Percentiles rank a stretch among this genome's conserved stretches.
Conservation (phyloP, 495 filamentous ascomycete genomes). For the Neurospora tetrasperma region DNA sequence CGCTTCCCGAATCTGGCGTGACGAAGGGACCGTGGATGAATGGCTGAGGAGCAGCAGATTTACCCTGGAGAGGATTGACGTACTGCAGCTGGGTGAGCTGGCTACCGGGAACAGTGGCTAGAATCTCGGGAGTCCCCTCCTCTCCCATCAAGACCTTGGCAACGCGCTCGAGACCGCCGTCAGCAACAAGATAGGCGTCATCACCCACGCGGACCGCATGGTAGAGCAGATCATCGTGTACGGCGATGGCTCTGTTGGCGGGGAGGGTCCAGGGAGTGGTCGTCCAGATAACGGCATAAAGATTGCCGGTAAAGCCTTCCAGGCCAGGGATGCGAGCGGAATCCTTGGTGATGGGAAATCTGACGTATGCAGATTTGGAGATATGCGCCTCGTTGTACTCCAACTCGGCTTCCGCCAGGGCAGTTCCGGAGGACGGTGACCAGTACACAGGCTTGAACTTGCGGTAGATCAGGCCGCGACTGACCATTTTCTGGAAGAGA, state of each 20-base stretch:
- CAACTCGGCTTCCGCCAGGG: conserved; percentile 89
- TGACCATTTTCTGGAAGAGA: conserved; percentile 78
- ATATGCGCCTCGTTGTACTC: conserved; percentile 84
- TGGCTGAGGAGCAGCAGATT: conserved; percentile 44
- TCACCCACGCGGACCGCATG: conserved; percentile 49
- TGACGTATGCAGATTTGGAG: conserved; percentile 71
- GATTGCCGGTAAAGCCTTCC: conserved; percentile 19
- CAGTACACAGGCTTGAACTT: conserved; percentile 92
- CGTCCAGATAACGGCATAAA: conserved; percentile 87
- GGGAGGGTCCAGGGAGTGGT: conserved; percentile 97
- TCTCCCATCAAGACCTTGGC: conserved; percentile 18
- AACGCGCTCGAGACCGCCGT: conserved; percentile 48
- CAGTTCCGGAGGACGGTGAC: conserved; percentile 83
- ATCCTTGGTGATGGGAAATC: conserved; percentile 57
- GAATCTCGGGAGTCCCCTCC: conserved; percentile 31
- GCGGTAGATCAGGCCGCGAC: conserved; percentile 75
- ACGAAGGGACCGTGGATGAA: conserved; percentile 81
- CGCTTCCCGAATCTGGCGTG: conserved; percentile 74
- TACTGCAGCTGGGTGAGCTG: conserved; percentile 59
- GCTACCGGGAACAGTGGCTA: conserved; percentile 50
- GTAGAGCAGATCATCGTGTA: conserved; percentile 66
- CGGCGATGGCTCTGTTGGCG: conserved; percentile 80
- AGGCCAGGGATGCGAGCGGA: conserved; percentile 29
- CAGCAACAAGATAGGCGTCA: conserved; percentile 47
- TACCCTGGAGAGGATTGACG: conserved; percentile 49